Evolutionary conservation across 2,329 filamentous ascomycete species (phyloP).

Genomic region (Microsporum audouinii): DNA sequence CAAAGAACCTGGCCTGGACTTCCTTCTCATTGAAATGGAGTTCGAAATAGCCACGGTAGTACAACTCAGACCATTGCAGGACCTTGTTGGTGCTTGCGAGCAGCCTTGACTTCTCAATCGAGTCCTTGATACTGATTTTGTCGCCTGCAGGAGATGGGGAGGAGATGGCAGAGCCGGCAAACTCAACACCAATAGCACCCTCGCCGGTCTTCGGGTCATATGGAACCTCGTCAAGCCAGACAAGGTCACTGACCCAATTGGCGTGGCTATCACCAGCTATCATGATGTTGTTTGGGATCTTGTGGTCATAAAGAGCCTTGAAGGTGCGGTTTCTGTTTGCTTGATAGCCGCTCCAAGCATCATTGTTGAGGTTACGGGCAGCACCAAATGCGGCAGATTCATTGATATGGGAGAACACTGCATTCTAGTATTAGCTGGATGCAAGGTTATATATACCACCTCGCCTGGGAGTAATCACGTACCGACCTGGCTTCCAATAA

Average conservation of each 20-base stretch:
- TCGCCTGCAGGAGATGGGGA: slow-evolving; percentile 49
- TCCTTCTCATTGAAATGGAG: slow-evolving; percentile 47
- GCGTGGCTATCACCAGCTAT: slow-evolving; percentile 60
- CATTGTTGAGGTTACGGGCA: slow-evolving; percentile 41
- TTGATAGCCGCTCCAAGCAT: slow-evolving; percentile 55
- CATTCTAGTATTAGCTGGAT: background rate
- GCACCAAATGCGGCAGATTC: slow-evolving; percentile 16
- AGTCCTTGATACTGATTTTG: slow-evolving; percentile 44
- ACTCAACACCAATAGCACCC: slow-evolving; percentile 51
- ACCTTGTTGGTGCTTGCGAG: slow-evolving; percentile 46
- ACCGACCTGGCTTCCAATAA: slow-evolving; percentile 42
- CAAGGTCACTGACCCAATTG: slow-evolving; percentile 51
- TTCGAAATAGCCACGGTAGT: slow-evolving; percentile 63
- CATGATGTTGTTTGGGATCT: slow-evolving; percentile 62
- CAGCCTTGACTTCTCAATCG: slow-evolving; percentile 38
- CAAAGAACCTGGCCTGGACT: slow-evolving; percentile 55
- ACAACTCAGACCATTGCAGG: slow-evolving; percentile 61
- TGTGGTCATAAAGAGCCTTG: slow-evolving; percentile 52
- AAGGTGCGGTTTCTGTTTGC: slow-evolving; percentile 62
- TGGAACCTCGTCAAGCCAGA: slow-evolving; percentile 42
- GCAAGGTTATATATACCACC: too few relatives aligned
- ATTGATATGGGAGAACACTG: slow-evolving; percentile 22
- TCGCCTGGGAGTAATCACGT: background rate
- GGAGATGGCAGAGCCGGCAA: slow-evolving; percentile 56
- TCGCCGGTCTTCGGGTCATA: slow-evolving; percentile 45